phyloP scores from a whole-genome alignment of 805 yeast species.

The Lipomyces orientalis region DNA sequence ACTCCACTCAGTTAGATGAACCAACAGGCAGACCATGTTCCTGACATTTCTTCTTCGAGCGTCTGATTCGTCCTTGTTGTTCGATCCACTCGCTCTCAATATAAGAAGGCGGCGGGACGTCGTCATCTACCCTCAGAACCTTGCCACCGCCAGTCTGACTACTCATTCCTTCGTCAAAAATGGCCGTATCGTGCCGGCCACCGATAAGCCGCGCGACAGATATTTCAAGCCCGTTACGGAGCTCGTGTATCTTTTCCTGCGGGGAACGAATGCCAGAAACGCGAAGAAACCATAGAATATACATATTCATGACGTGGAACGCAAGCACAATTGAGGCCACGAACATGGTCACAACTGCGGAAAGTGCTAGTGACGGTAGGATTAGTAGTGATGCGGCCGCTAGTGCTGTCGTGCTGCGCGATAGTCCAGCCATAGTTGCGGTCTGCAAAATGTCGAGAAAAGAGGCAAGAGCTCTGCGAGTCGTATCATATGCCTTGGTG shows the following conservation, averaged over 20 bases:
- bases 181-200: not conserved
- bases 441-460: not conserved
- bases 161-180: not conserved
- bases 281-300: constrained; percentile 15
- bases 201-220: not conserved
- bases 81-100: constrained; percentile 19
- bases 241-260: not conserved
- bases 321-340: constrained; percentile 5
- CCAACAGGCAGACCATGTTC: constrained; percentile 8
- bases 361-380: constrained; percentile 17
- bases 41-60: not conserved
- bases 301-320: constrained; percentile 9
- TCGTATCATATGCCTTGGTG: not conserved
- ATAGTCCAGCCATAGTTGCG: not conserved
- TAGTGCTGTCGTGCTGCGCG: not conserved
- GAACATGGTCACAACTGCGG: constrained; percentile 21
- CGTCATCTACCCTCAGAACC: not conserved
- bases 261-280: constrained; percentile 8
- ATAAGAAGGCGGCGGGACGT: constrained; percentile 23
- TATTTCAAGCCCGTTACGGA: not conserved
- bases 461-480: not conserved
- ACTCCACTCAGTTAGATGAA: not conserved
- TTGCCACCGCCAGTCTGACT: not conserved
- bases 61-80: not conserved
- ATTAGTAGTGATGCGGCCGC: constrained; percentile 8